phyloP scores from a whole-genome alignment of 495 filamentous ascomycete species.

The Margaritispora aquatica region DNA sequence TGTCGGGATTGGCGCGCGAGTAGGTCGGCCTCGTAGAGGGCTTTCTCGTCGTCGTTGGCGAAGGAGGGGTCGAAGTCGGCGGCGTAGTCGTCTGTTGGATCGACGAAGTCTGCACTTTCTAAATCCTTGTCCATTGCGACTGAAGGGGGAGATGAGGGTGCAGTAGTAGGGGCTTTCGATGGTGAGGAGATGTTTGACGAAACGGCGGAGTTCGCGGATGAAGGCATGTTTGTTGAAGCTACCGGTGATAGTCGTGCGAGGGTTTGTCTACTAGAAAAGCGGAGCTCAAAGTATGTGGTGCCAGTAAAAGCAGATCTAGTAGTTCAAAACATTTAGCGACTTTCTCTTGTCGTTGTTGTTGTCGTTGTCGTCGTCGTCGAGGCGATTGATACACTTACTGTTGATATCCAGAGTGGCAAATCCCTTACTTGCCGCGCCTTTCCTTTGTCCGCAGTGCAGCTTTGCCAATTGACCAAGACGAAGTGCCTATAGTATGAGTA shows the following conservation, averaged over 20 bases:
- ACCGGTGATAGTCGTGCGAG: no score
- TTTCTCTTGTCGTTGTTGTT: background rate
- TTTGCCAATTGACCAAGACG: no score
- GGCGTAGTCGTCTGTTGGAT: background rate
- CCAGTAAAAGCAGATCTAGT: background rate
- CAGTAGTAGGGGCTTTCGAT: constrained; percentile 33
- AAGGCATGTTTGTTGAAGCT: constrained; percentile 21
- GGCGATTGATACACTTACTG: background rate
- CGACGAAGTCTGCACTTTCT: no score
- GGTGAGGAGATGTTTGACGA: constrained; percentile 26
- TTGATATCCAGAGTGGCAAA: background rate
- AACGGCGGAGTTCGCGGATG: constrained; percentile 25
- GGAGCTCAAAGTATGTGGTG: no score
- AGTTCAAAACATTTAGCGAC: background rate
- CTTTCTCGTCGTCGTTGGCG: background rate
- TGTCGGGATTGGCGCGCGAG: background rate
- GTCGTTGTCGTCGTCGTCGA: no score
- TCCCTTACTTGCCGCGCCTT: no score
- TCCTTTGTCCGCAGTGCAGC: no score
- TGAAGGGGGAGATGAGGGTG: constrained; percentile 36
- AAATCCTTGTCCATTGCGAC: background rate
- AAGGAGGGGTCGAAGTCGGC: background rate
- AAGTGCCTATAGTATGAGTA: no score
- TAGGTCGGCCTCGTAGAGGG: background rate
- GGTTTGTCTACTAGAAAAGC: no score